These are phyloP conservation scores for Cryptosporidium muris DNA, from an alignment of 169 alveolate genomes.

Conservation along the genomic window DNA sequence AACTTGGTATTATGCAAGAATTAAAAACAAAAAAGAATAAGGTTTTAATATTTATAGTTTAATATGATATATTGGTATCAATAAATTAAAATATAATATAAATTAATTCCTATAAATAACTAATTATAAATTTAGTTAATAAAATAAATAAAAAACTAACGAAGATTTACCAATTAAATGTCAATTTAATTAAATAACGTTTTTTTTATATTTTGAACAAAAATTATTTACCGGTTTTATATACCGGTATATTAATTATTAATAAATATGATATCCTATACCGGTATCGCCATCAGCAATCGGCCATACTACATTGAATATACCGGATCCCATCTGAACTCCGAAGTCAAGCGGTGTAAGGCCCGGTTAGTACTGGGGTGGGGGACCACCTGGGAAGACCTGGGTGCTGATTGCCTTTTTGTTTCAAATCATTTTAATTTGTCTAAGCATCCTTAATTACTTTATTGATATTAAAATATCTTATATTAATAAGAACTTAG, in stretches of 20 bases:
- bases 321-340: conserved; percentile 92
- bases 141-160: not conserved
- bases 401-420: conserved; percentile 80
- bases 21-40: too few species aligned
- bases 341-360: conserved; percentile 90
- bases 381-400: conserved; percentile 91
- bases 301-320: conserved; percentile 88
- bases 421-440: conserved; percentile 4
- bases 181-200: not conserved
- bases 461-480: not conserved
- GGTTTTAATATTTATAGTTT: too few species aligned
- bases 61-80: too few species aligned
- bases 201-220: not conserved
- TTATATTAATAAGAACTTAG: not conserved
- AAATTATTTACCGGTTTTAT: not conserved
- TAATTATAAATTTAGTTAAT: not conserved
- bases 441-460: not conserved
- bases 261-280: not conserved
- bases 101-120: too few species aligned
- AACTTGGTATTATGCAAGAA: too few species aligned
- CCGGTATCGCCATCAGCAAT: conserved; percentile 64
- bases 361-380: conserved; percentile 88
- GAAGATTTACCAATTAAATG: not conserved
- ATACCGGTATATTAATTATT: not conserved
- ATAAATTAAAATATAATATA: too few species aligned